phyloP scores from a whole-genome alignment of 225 moss, liverwort and hornwort species.

The Marchantia polymorpha region DNA sequence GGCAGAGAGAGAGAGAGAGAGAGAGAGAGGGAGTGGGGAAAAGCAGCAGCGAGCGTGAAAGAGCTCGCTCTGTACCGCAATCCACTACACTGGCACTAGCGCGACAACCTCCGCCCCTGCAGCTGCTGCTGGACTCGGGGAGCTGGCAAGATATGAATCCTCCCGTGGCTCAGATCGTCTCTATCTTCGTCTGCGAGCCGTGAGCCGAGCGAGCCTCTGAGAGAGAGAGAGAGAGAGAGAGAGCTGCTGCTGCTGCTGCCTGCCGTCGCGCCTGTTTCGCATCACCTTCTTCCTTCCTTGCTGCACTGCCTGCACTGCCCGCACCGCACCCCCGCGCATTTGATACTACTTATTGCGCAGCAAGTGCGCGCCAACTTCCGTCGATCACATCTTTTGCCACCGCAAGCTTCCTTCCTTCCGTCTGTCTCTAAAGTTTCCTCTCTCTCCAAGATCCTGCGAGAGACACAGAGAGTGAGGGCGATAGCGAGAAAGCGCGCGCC shows the following conservation, averaged over 20 bases:
- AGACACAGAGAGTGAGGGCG: no score
- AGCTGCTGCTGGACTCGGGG: background rate
- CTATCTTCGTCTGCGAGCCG: background rate
- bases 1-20: background rate
- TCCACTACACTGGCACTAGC: background rate
- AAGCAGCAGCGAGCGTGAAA: background rate
- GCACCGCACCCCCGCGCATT: background rate
- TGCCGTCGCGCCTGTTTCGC: background rate
- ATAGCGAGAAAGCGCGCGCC: no score
- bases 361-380: background rate
- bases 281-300: background rate
- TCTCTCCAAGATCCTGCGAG: no score
- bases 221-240: background rate
- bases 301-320: background rate
- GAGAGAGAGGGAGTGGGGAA: background rate
- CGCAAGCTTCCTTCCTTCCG: background rate
- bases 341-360: background rate
- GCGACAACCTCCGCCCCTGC: background rate
- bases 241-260: background rate
- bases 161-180: background rate
- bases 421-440: no score
- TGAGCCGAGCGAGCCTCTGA: background rate
- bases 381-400: background rate
- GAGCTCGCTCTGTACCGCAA: constrained; percentile 4
- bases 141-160: constrained; percentile 10